Base-by-base conservation (phyloP, 495 filamentous ascomycete species). In the Alectoria sarmentosa region DNA sequence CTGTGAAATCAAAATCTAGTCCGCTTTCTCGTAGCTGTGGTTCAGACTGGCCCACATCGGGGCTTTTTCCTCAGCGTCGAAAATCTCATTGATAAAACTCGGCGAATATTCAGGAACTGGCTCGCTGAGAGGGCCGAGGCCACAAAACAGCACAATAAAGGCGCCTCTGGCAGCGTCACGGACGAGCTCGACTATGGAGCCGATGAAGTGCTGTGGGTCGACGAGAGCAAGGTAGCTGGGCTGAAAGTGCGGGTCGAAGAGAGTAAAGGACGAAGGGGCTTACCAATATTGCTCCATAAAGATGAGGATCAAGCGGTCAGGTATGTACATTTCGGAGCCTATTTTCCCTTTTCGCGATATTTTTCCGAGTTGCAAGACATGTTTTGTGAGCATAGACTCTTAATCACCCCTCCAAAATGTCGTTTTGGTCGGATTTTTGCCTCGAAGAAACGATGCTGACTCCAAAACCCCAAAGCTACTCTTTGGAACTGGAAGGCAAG, bases 31-130 rank as follows among this genome's bases (percentile, higher is more conserved):
- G 82, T 82, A 30, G 89, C 86, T 71, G 72, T 93, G 28, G 88
- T 90, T 48, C 87, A 86, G 70, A 70, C 85, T 14, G 82, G 86
- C 28, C 84, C 85, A 10, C 79, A 79, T 69, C 76, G 66, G 65
- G 84, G 80, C 44, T 71, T 83, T 23, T 90, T 86, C 66, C 71
- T 82, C 49, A 84, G 82, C 69, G 82, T 84, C 58, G 79, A 85
- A 58, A 85, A 82, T 52, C 72, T 91, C 23, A 77, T 80, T 59
- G 86, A 91, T 60, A 66, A 62, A 60, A 75, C 89, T 26, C 74
- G 88, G 42, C 80, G 89, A 14, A 75, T 91, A 44, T 91, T 82
- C 77, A 79, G 87, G 39, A 76, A 83, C 42, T 92, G 90, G 90
- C 74, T 93, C 58, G 76, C 79, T n/a, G 76, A 76, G 60, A 76